phyloP scores from a whole-genome alignment of 176 grass and related monocot genomes.

The Avena sativa region DNA sequence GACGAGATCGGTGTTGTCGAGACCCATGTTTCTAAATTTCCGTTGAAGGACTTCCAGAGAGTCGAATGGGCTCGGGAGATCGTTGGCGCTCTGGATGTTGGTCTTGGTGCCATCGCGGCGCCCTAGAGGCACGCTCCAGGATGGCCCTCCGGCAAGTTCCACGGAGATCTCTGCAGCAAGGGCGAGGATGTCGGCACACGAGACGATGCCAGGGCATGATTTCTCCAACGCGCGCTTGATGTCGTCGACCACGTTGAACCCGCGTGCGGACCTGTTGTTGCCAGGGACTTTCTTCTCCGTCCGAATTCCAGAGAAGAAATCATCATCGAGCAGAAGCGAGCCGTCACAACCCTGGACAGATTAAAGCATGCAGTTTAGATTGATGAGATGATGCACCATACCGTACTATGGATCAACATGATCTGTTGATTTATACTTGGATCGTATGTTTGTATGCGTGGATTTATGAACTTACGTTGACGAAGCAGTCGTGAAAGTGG shows the following conservation, averaged over 20 bases:
- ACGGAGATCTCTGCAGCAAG: conserved; percentile 5
- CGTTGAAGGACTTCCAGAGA: not conserved
- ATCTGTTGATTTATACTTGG: too few relatives aligned
- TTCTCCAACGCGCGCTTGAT: conserved; percentile 40
- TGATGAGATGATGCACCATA: not conserved
- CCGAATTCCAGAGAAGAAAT: not conserved
- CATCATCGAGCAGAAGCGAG: conserved; percentile 16
- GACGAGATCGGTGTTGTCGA: conserved; percentile 51
- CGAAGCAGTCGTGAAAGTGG: conserved; percentile 56
- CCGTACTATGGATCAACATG: too few relatives aligned
- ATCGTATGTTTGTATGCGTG: too few relatives aligned
- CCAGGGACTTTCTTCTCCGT: conserved; percentile 35
- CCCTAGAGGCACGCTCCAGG: conserved; percentile 51
- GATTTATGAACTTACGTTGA: conserved; percentile 14
- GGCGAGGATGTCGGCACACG: conserved; percentile 40
- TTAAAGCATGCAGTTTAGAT: too few relatives aligned
- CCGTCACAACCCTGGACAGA: conserved; percentile 22
- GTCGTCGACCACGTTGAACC: conserved; percentile 37
- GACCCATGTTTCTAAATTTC: conserved; percentile 55
- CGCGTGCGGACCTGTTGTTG: conserved; percentile 30
- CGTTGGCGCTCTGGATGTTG: conserved; percentile 30
- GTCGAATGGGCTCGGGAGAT: conserved; percentile 51
- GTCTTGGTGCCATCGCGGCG: conserved; percentile 55
- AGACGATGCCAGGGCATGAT: conserved; percentile 35
- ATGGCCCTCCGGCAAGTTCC: conserved; percentile 41